Evolutionary conservation across 2,329 filamentous ascomycete genomes (phyloP).

Genomic region (Ceratocystis destructans): DNA sequence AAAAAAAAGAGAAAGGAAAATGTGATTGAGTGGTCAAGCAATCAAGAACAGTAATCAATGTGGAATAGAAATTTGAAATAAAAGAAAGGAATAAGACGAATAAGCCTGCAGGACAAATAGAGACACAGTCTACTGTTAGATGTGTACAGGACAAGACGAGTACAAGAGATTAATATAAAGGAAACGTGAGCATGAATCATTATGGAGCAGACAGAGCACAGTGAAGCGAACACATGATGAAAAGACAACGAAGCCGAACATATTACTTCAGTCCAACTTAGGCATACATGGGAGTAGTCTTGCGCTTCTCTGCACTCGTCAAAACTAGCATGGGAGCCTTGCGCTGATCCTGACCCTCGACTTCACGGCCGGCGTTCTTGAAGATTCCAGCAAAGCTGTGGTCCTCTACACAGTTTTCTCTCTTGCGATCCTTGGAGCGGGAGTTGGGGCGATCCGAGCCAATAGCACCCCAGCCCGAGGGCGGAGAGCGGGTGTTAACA

Average conservation of each 20-base stretch:
- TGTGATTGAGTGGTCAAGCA: background rate
- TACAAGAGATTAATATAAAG: constrained; percentile 18
- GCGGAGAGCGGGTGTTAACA: constrained; percentile 58
- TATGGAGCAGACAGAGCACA: constrained; percentile 10
- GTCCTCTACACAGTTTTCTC: constrained; percentile 32
- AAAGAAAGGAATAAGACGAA: background rate
- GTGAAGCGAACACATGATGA: constrained; percentile 4
- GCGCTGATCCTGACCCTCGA: constrained; percentile 50
- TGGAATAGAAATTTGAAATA: background rate
- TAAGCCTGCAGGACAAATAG: constrained; percentile 13
- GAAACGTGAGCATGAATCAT: constrained; percentile 20
- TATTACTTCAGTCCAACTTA: background rate
- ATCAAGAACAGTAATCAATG: constrained; percentile 10
- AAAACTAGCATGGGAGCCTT: constrained; percentile 78
- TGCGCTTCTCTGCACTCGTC: constrained; percentile 81
- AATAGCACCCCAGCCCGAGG: constrained; percentile 62
- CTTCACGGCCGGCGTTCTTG: constrained; percentile 43
- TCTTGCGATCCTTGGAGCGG: constrained; percentile 41
- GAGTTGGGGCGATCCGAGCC: constrained; percentile 71
- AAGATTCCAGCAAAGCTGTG: constrained; percentile 54
- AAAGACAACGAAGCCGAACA: constrained; percentile 4
- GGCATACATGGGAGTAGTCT: constrained; percentile 28
- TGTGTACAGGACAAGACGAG: constrained; percentile 14
- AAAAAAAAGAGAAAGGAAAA: background rate
- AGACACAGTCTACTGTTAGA: constrained; percentile 18